These are phyloP conservation scores for Botrytis paeoniae DNA, from an alignment of 2,329 filamentous ascomycete species.

Conservation along the genomic window DNA sequence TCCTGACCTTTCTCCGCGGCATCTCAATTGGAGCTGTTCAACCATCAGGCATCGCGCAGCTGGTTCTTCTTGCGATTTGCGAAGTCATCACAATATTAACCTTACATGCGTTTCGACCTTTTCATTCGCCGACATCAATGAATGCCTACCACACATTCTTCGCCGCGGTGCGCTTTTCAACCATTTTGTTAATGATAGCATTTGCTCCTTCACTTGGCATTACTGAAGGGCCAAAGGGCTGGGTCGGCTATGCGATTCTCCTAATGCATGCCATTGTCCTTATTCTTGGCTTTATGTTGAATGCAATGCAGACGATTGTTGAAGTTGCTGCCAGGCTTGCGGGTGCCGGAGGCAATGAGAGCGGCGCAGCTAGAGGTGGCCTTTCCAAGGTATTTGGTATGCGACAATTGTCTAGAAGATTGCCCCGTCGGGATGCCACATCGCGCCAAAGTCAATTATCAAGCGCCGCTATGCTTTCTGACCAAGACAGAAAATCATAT, in stretches of 20 bases:
- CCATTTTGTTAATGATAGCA: constrained; percentile 71
- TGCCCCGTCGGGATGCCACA: constrained; percentile 58
- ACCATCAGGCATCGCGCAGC: constrained; percentile 86
- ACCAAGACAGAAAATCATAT: constrained; percentile 64
- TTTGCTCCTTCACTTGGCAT: constrained; percentile 84
- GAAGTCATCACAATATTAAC: constrained; percentile 89
- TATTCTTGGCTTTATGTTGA: constrained; percentile 89
- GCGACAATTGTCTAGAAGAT: constrained; percentile 77
- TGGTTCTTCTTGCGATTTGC: constrained; percentile 88
- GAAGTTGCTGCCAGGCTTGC: constrained; percentile 81
- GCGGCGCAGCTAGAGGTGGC: constrained; percentile 72
- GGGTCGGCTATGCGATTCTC: constrained; percentile 92
- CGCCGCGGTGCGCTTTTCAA: constrained; percentile 70
- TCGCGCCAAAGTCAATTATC: constrained; percentile 80
- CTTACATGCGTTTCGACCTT: constrained; percentile 85
- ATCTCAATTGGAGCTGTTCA: constrained; percentile 92
- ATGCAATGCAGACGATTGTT: constrained; percentile 83
- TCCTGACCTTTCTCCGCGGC: constrained; percentile 81
- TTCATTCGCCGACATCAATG: constrained; percentile 91
- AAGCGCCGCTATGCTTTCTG: constrained; percentile 74
- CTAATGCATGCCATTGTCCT: constrained; percentile 81
- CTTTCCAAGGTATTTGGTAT: constrained; percentile 88
- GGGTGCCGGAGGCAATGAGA: constrained; percentile 76
- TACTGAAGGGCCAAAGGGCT: constrained; percentile 76
- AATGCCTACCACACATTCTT: constrained; percentile 92